Evolutionary conservation across 768 basidiomycete species (phyloP), one percentile per base, ranked within the genome.

Genomic region (Leccinellum rugosiceps): DNA sequence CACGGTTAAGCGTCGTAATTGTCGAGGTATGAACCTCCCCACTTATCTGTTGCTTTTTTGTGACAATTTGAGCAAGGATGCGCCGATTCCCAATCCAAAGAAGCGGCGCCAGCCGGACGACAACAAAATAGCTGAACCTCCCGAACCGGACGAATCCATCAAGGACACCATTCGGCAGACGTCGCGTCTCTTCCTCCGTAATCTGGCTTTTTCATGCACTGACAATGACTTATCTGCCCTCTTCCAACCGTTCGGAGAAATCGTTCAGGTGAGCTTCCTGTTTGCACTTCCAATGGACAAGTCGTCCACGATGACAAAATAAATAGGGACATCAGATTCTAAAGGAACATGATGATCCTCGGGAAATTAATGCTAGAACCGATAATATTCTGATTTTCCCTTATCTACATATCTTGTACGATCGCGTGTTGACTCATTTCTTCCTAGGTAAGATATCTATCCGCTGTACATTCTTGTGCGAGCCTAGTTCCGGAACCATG

Each of bases 161-260:
- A 74, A 74, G 58, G 63, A 70, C 26, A 83, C 85, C 1, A 88
- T 96, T 52, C 74, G 87, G 5, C 79, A 81, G 56, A 95, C 94
- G 0, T 80, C 84, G 1, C 83, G 95, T 4, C 76, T 98, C 2
- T 98, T 98, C 67, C 75, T 99, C 6, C 92, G 97, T n/a, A 99
- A 98, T 68, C 73, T 99, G n/a, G 80, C 94, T 0, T 98, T 94
- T 66, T 83, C 87, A 0, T 92, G 90, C 56, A 87, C 88, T 7
- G 82, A 88, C 17, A 71, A 77, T 2, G 94, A 97, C 50, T 73
- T 98, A 1, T 65, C 71, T 3, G 77, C 80, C 13, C 77, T 86
- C 2, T 94, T 94, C 70, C 68, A 72, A 3, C 76, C 81, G 0
- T 92, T 83, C 68, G 95, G 95, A 9, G 77, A 83, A 46, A 68